A percentile compares a stretch with the other conserved stretches of the same genome.
Conservation (phyloP, 176 grass and related monocot genomes). For the Hordeum vulgare region DNA sequence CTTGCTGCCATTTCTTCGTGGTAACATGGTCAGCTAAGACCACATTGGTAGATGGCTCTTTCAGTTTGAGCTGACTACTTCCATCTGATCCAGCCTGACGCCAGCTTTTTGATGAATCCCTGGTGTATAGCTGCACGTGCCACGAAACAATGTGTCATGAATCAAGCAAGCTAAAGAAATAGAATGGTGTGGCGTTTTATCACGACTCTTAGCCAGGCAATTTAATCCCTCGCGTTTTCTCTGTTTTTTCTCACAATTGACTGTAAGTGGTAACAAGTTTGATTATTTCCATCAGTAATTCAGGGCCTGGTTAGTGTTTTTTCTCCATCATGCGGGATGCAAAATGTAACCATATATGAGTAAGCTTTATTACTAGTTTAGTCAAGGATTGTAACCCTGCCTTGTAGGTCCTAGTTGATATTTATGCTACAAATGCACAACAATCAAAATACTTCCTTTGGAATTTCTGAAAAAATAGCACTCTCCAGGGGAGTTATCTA, state of each 20-base stretch:
- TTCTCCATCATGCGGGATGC: background rate
- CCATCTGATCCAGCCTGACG: conserved; percentile 73
- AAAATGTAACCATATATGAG: background rate
- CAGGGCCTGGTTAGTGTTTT: background rate
- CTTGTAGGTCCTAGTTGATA: background rate
- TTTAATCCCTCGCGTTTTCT: background rate
- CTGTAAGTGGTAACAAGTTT: background rate
- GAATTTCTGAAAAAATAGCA: background rate
- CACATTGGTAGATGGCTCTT: conserved; percentile 79
- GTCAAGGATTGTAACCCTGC: background rate
- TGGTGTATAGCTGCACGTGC: conserved; percentile 71
- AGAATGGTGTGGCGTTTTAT: background rate
- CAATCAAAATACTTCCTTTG: background rate
- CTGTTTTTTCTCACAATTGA: background rate
- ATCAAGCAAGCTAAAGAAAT: background rate
- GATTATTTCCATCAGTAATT: background rate
- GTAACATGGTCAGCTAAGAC: conserved; percentile 78
- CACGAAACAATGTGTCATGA: conserved; percentile 5
- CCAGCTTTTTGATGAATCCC: conserved; percentile 96
- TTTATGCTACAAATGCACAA: background rate
- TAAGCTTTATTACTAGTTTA: background rate
- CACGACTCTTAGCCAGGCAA: background rate
- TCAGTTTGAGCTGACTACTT: conserved; percentile 63
- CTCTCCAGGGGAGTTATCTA: background rate
- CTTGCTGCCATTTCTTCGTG: conserved; percentile 77